phyloP scores from a whole-genome alignment of 352 stramenopile genomes.

The Pythium grandisporangium region DNA sequence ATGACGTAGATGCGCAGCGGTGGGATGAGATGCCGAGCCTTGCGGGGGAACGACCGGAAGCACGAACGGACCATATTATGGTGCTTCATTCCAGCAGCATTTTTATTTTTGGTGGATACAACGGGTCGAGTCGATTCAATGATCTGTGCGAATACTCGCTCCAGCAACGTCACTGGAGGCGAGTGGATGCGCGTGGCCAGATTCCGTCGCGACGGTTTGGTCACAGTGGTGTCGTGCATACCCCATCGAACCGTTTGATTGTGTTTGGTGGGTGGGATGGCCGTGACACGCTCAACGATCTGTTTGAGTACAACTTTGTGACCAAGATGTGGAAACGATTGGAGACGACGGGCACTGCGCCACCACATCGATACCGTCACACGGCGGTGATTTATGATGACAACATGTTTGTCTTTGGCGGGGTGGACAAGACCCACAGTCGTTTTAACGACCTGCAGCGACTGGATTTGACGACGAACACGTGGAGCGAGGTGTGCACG shows the following conservation, averaged over 20 bases:
- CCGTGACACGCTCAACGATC: conserved; percentile 75
- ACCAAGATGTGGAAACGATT: conserved; percentile 65
- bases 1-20: no score
- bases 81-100: conserved; percentile 69
- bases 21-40: conserved; percentile 78
- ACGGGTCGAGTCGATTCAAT: conserved; percentile 73
- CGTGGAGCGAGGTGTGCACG: conserved; percentile 79
- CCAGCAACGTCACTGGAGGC: conserved; percentile 36
- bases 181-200: conserved; percentile 29
- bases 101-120: conserved; percentile 87
- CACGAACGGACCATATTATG: conserved; percentile 85
- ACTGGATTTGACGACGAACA: conserved; percentile 69
- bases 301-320: conserved; percentile 71
- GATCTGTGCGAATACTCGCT: conserved; percentile 76
- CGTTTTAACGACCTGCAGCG: conserved; percentile 83
- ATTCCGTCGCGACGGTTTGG: conserved; percentile 69
- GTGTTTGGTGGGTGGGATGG: conserved; percentile 85
- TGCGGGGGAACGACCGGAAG: conserved; percentile 46
- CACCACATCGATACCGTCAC: conserved; percentile 78
- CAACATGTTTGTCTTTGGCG: conserved; percentile 86
- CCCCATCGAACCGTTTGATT: conserved; percentile 54
- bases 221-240: conserved; percentile 75
- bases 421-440: conserved; percentile 85
- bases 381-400: conserved; percentile 76
- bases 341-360: conserved; percentile 36